Conservation (phyloP, 345 rosid genomes). For the Euphorbia pulcherrima region DNA sequence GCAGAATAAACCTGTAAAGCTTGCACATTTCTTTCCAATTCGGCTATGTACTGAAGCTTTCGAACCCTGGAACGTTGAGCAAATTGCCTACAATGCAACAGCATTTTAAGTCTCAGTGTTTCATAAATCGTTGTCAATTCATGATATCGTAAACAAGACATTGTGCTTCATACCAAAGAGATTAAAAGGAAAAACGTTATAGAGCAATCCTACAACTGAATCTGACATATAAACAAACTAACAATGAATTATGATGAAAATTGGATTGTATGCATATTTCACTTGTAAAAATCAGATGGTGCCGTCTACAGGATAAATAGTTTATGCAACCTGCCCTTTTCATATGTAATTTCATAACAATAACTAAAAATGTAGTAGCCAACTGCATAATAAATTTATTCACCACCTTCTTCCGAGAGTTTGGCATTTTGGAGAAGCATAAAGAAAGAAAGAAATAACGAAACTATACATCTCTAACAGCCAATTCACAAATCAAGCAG, state of each 20-base stretch:
- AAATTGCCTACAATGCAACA: slow-evolving; percentile 69
- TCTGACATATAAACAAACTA: background rate
- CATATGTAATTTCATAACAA: background rate
- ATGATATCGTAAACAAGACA: background rate
- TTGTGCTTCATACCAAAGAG: background rate
- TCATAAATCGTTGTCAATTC: slow-evolving; percentile 10
- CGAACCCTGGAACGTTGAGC: slow-evolving; percentile 98
- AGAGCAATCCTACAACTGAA: background rate
- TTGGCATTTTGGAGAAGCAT: background rate
- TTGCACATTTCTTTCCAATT: slow-evolving; percentile 94
- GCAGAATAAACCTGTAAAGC: slow-evolving; percentile 61
- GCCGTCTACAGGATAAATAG: background rate
- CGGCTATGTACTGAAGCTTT: slow-evolving; percentile 98
- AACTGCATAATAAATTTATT: background rate
- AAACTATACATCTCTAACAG: background rate
- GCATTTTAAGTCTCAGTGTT: slow-evolving; percentile 17
- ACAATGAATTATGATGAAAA: background rate
- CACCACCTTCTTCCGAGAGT: background rate
- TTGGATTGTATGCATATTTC: background rate
- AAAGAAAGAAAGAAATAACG: background rate
- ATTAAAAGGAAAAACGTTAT: background rate
- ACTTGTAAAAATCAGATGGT: background rate
- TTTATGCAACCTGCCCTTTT: background rate
- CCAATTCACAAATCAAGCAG: background rate
- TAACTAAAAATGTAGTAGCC: background rate